A percentile compares a stretch with the other conserved stretches of the same genome.
Conservation (phyloP, 2,329 filamentous ascomycete species). For the Verticillium alfalfae region DNA sequence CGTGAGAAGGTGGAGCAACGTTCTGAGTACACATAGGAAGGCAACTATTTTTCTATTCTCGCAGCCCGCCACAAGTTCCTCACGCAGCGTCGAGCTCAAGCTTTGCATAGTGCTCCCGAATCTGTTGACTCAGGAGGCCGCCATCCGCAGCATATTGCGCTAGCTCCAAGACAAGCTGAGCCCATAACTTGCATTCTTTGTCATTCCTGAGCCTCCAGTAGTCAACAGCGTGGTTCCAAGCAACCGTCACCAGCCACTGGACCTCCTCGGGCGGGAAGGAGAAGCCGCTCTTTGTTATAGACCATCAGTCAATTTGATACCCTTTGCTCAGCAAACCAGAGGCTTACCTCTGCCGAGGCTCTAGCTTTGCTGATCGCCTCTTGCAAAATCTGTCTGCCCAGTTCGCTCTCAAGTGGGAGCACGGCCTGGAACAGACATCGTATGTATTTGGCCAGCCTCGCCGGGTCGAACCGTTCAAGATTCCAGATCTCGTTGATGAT, state of each 20-base stretch:
- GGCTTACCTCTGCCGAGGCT: conserved; percentile 38
- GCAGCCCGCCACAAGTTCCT: background rate
- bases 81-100: background rate
- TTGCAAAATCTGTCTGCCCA: conserved; percentile 57
- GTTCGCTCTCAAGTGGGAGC: conserved; percentile 47
- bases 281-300: background rate
- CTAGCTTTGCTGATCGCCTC: conserved; percentile 52
- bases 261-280: conserved; percentile 62
- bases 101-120: conserved; percentile 24
- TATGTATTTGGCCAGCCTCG: conserved; percentile 68
- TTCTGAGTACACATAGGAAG: background rate
- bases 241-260: conserved; percentile 67
- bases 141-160: conserved; percentile 54
- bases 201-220: conserved; percentile 47
- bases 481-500: conserved; percentile 65
- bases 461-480: conserved; percentile 48
- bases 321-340: conserved; percentile 7
- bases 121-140: conserved; percentile 33
- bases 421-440: conserved; percentile 70
- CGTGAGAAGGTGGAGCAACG: background rate
- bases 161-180: conserved; percentile 54
- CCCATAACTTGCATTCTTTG: conserved; percentile 54
- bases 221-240: conserved; percentile 62
- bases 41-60: background rate
- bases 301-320: background rate